Evolutionary conservation across 1,139 yeast species (phyloP), one percentile per base, ranked within the genome.

Genomic region (Hanseniaspora gamundiae): DNA sequence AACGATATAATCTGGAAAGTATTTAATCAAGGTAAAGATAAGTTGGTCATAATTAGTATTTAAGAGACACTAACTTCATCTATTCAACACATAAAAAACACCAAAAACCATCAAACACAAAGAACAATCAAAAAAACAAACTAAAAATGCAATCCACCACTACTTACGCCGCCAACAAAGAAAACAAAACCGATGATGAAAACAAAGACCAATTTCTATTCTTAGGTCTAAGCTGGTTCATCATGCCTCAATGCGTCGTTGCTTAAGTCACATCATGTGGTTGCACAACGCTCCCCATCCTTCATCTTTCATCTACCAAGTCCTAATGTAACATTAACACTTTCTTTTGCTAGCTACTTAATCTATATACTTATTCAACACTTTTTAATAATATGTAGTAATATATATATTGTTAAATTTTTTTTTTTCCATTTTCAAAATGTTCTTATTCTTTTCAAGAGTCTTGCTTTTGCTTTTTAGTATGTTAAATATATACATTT

Each of bases 351-450:
- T 24, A 24, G 26, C 26, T 24, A 24, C 26, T 24, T 9, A 6
- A 24, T 24, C 9, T n/a, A n/a, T n/a, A n/a, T n/a, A n/a, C n/a
- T n/a, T n/a, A n/a, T n/a, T n/a, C n/a, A n/a, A n/a, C n/a, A n/a
- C n/a, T 24, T 24, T 24, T 24, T 24, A 24, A 24, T 7, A 9
- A 24, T 24, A 24, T 24, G 26, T 24, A 24, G 9, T 24, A 9
- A 7, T 7, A 24, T 24, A 24, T 24, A 24, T 24, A 24, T 24
- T 24, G 26, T 24, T 24, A 24, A 24, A 24, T 46, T 73, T 71
- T 46, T 71, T 73, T 56, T 81, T 80, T 28, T 75, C 68, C 7
- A 63, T 67, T 35, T 24, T 24, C 26, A 6, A 6, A 7, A 7
- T 7, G 6, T 24, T 24, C 9, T 24, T 9, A 24, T 6, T 24